Evolutionary conservation across 176 grass and related monocot genomes (phyloP), one percentile per base, ranked within the genome.

Genomic region (Rhynchospora tenuis): DNA sequence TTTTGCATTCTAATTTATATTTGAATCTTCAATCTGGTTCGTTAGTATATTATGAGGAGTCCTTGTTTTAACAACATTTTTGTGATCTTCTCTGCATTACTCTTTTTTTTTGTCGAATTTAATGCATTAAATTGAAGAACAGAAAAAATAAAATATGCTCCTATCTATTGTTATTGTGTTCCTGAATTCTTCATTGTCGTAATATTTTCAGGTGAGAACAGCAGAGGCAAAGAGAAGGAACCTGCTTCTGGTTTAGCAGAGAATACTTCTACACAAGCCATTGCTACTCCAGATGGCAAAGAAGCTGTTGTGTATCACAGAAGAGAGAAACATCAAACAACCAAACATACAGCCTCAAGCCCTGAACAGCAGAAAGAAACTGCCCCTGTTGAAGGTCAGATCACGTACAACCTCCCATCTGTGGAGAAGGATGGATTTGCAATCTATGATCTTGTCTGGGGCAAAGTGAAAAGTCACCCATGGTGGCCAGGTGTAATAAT

Each of bases 401-500:
- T 88, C 69, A 89, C 80, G 57, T 98, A 93, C 89, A 28, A 72
- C 80, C 47, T 95, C 2, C 88, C 86, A 70, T 85, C 83, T 74
- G 80, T 93, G 17, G 89, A 95, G 9, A 91, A 88, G 66, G 84
- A 86, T 4, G 23, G 61, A 47, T 95, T 98, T 71, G 63, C 78
- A 74, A 87, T 91, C 23, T 84, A 89, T 84, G 93, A 98, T 90
- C 89, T 98, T 9, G 93, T 98, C 46, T 98, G 96, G 96, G 93
- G 93, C 64, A 98, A 98, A 92, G 96, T 98, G 26, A 98, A 98
- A 80, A 93, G 96, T 47, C 96, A 93, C 85, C 96, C 96, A 76
- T 98, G 96, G 96, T 98, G 96, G 96, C 96, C 96, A 80, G 96
- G 96, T 17, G 90, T 95, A 89, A 98, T 98, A 58, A 93, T 93